phyloP scores from a whole-genome alignment of 1,284 basidiomycete genomes.

The Salmacisia buchloeana region DNA sequence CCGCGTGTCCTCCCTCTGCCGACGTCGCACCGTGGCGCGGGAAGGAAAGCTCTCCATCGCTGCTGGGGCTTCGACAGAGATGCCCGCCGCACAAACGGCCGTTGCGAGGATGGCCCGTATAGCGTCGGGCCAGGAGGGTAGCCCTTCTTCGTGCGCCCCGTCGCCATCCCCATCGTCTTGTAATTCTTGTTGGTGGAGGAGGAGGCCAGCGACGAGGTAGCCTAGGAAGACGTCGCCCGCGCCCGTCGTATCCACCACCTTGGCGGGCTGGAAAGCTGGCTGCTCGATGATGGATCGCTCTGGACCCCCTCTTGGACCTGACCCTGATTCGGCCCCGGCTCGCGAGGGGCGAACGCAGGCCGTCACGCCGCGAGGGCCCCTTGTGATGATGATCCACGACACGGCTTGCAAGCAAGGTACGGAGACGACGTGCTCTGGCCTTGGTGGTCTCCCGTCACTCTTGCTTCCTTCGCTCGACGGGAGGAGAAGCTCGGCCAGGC shows the following conservation, averaged over 20 bases:
- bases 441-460: no score
- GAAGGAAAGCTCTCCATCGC: slow-evolving; percentile 46
- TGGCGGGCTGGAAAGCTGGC: slow-evolving; percentile 25
- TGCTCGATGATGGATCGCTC: slow-evolving; percentile 24
- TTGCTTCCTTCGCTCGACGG: no score
- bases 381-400: slow-evolving; percentile 43
- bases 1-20: slow-evolving; percentile 9
- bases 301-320: neutral
- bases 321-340: neutral
- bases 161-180: no score
- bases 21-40: no score
- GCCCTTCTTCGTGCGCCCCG: slow-evolving; percentile 12
- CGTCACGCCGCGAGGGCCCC: slow-evolving; percentile 34
- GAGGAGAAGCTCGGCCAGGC: slow-evolving; percentile 40
- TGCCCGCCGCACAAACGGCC: slow-evolving; percentile 34
- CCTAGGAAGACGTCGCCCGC: slow-evolving; percentile 49
- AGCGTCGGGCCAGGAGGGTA: slow-evolving; percentile 3
- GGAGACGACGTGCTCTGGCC: slow-evolving; percentile 22
- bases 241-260: slow-evolving; percentile 46
- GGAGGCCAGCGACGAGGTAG: slow-evolving; percentile 39
- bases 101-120: slow-evolving; percentile 20
- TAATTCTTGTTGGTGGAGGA: slow-evolving; percentile 23
- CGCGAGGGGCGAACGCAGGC: slow-evolving; percentile 21
- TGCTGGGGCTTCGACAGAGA: slow-evolving; percentile 44
- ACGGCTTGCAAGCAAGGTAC: slow-evolving; percentile 24